phyloP scores from a whole-genome alignment of 192 early-diverging fungal species.

The Rhizoclosmatium globosum region DNA sequence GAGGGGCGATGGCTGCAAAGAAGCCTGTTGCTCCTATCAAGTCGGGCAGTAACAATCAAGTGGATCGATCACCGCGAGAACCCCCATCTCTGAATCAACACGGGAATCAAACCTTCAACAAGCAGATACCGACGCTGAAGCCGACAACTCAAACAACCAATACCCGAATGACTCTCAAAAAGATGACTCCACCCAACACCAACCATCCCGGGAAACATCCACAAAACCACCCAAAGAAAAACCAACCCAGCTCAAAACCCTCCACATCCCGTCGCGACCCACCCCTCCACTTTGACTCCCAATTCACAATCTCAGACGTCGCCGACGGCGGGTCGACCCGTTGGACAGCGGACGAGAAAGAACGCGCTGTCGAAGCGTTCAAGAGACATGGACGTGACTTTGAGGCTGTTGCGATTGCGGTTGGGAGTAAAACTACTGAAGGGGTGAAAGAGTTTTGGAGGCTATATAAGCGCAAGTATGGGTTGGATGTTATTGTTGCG shows the following conservation, averaged over 20 bases:
- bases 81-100: too few species aligned
- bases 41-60: too few species aligned
- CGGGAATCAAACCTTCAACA: too few species aligned
- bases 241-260: not conserved
- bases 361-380: constrained; percentile 67
- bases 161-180: too few species aligned
- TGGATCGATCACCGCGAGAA: too few species aligned
- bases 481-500: constrained; percentile 26
- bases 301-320: constrained; percentile 19
- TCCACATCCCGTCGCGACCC: constrained; percentile 9
- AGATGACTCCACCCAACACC: not conserved
- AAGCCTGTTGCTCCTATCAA: not conserved
- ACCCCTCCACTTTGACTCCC: constrained; percentile 23
- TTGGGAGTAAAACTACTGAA: constrained; percentile 79
- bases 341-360: constrained; percentile 71
- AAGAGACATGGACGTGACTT: constrained; percentile 76
- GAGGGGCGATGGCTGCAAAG: constrained; percentile 16
- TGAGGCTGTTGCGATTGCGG: constrained; percentile 69
- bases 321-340: constrained; percentile 15
- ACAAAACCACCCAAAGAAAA: not conserved
- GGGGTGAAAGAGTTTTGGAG: constrained; percentile 84
- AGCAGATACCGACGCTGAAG: too few species aligned
- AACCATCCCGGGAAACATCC: not conserved
- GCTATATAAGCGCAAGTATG: constrained; percentile 73
- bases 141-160: too few species aligned